Evolutionary conservation across 140 eudicot species (phyloP).

Genomic region (Anethum foeniculum): DNA sequence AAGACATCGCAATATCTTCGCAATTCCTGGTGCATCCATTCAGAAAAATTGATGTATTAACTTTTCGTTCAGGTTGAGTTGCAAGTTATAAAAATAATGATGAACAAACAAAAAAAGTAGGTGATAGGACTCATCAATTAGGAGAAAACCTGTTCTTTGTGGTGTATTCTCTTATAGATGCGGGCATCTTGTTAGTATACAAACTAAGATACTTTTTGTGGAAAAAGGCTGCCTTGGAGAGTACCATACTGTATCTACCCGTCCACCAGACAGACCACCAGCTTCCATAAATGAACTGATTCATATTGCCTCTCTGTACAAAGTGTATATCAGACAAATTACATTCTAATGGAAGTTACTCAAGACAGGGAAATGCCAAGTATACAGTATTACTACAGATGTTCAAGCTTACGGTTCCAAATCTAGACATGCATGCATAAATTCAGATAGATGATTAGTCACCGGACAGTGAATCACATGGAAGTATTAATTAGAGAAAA

Average conservation of each 20-base stretch:
- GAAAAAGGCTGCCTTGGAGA: conserved; percentile 87
- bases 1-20: conserved; percentile 94
- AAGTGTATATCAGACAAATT: not conserved
- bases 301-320: not conserved
- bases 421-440: not conserved
- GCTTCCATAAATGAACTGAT: conserved; percentile 48
- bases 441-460: not conserved
- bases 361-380: not conserved
- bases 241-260: conserved; percentile 86
- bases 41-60: not conserved
- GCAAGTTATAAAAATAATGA: not conserved
- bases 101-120: not conserved
- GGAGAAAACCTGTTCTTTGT: conserved; percentile 51
- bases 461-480: not conserved
- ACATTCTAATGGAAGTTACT: too few species aligned
- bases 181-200: conserved; percentile 74
- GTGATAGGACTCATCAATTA: not conserved
- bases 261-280: conserved; percentile 99
- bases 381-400: not conserved
- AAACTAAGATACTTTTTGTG: conserved; percentile 63
- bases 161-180: conserved; percentile 67
- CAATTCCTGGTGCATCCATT: conserved; percentile 64
- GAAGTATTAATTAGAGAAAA: not conserved
- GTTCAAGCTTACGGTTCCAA: not conserved
- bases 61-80: not conserved